Evolutionary conservation across 2,329 filamentous ascomycete species (phyloP).

Genomic region (Chaetomium sp.): DNA sequence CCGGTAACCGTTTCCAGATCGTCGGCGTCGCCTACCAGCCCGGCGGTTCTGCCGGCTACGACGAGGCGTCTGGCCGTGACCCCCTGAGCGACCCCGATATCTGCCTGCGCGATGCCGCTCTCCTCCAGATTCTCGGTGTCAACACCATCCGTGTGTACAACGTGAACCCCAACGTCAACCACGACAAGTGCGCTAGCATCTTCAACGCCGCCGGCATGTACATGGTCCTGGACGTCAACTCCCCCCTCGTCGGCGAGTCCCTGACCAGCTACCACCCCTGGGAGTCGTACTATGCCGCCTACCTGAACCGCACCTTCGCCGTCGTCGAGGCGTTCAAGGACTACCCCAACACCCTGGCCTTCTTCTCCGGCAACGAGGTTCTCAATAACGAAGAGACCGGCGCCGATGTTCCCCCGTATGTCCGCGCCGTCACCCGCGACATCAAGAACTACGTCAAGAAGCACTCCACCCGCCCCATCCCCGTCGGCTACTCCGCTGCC

Average conservation of each 20-base stretch:
- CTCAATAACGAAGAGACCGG: constrained; percentile 60
- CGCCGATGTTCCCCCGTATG: constrained; percentile 59
- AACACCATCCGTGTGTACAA: constrained; percentile 68
- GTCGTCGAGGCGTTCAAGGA: constrained; percentile 60
- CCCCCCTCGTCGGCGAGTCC: constrained; percentile 52
- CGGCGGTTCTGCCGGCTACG: constrained; percentile 57
- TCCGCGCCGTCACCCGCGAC: constrained; percentile 69
- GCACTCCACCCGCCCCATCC: constrained; percentile 60
- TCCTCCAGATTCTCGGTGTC: constrained; percentile 58
- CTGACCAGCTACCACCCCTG: constrained; percentile 50
- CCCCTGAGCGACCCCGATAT: constrained; percentile 52
- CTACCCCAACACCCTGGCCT: constrained; percentile 62
- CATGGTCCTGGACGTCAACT: constrained; percentile 64
- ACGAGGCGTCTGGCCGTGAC: constrained; percentile 48
- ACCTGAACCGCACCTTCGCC: constrained; percentile 61
- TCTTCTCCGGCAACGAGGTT: constrained; percentile 76
- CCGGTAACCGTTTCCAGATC: constrained; percentile 57
- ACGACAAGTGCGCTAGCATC: constrained; percentile 60
- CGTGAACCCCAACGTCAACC: constrained; percentile 58
- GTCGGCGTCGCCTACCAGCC: constrained; percentile 65
- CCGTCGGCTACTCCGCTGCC: constrained; percentile 74
- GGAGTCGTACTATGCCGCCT: constrained; percentile 52
- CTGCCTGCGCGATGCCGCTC: constrained; percentile 58
- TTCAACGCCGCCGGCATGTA: constrained; percentile 65
- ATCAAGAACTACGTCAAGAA: constrained; percentile 75